Conservation (phyloP, 1,284 basidiomycete genomes). For the Sporisorium exsertum region DNA sequence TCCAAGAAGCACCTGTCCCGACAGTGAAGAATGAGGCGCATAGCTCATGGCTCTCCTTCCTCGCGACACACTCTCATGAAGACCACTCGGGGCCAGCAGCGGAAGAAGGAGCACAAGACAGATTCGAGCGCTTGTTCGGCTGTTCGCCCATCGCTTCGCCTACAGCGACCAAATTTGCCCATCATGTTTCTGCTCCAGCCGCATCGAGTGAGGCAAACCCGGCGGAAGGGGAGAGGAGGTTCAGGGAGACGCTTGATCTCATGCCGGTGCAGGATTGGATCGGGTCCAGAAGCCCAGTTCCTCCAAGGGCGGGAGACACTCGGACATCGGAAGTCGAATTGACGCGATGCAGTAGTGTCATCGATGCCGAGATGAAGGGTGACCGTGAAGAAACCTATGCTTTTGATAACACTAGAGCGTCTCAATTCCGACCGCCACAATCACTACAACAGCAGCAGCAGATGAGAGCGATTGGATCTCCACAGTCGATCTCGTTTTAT, state of each 20-base stretch:
- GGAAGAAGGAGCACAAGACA: slow-evolving; percentile 21
- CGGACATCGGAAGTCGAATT: slow-evolving; percentile 1
- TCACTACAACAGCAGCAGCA: slow-evolving; percentile 9
- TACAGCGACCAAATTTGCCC: slow-evolving; percentile 5
- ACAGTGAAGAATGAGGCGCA: not conserved
- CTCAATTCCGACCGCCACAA: not conserved
- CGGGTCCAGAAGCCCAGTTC: slow-evolving; percentile 22
- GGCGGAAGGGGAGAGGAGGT: not conserved
- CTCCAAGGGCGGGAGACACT: not conserved
- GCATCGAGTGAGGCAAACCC: not conserved
- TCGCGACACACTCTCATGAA: slow-evolving; percentile 15
- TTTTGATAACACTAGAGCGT: not conserved
- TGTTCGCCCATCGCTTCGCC: slow-evolving; percentile 36
- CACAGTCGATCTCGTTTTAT: slow-evolving; percentile 37
- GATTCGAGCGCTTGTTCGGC: slow-evolving; percentile 43
- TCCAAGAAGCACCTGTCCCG: not conserved
- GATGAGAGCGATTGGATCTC: not conserved
- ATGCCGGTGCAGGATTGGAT: slow-evolving; percentile 27
- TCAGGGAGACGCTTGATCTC: slow-evolving; percentile 24
- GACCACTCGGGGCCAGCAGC: not conserved
- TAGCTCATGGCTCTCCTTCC: slow-evolving; percentile 38
- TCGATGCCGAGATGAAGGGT: no score
- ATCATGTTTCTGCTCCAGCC: not conserved
- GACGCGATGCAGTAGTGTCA: not conserved
- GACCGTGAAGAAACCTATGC: slow-evolving; percentile 10